phyloP scores from a whole-genome alignment of 2,329 filamentous ascomycete species.

The Geosmithia flava region DNA sequence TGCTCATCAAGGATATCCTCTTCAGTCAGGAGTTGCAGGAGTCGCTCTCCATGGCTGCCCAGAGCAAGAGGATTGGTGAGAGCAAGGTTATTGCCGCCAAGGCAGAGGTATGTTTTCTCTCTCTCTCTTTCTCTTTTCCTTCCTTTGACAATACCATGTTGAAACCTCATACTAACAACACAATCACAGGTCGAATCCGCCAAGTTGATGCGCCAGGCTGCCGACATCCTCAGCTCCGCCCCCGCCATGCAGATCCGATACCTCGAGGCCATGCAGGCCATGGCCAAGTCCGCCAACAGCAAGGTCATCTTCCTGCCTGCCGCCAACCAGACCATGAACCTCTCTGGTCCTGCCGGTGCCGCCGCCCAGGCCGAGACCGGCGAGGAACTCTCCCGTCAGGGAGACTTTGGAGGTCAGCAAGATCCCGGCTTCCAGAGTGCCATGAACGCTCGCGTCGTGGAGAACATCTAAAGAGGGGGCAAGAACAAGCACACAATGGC shows the following conservation, averaged over 20 bases:
- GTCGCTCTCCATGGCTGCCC: slow-evolving; percentile 92
- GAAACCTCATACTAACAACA: neutral
- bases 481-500: no score
- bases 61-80: slow-evolving; percentile 97
- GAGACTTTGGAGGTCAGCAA: slow-evolving; percentile 39
- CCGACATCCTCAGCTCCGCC: slow-evolving; percentile 81
- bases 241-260: slow-evolving; percentile 98
- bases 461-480: slow-evolving; percentile 55
- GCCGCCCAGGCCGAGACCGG: slow-evolving; percentile 23
- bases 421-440: slow-evolving; percentile 62
- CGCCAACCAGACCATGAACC: slow-evolving; percentile 39
- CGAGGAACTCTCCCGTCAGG: slow-evolving; percentile 19
- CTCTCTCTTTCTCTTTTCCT: slow-evolving; percentile 1
- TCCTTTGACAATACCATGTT: no score
- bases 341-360: slow-evolving; percentile 23
- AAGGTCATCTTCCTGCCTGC: slow-evolving; percentile 79
- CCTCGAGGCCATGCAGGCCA: slow-evolving; percentile 95
- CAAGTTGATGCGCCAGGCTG: slow-evolving; percentile 86
- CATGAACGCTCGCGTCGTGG: slow-evolving; percentile 69
- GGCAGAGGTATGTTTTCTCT: slow-evolving; percentile 47
- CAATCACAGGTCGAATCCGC: slow-evolving; percentile 63
- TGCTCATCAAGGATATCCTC: slow-evolving; percentile 99
- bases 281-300: slow-evolving; percentile 87
- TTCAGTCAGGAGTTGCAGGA: slow-evolving; percentile 95
- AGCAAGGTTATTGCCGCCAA: slow-evolving; percentile 96